Evolutionary conservation across 2,329 filamentous ascomycete species (phyloP).

Genomic region (Hymenoscyphus linearis): DNA sequence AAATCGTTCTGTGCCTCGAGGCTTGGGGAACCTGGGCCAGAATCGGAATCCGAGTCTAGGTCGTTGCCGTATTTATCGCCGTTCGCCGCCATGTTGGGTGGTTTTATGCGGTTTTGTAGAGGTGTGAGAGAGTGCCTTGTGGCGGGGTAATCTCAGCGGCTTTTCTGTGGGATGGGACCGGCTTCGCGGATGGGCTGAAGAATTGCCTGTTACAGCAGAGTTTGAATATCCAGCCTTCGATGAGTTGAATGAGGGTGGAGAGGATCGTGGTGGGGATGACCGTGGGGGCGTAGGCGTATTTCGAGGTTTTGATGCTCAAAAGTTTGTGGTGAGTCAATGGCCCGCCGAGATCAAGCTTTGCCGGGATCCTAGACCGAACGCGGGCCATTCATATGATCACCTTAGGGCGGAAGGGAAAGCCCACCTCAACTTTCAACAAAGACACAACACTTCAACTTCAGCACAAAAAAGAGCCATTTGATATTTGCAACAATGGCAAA

Average conservation of each 20-base stretch:
- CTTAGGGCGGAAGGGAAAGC: not conserved
- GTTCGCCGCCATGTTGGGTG: constrained; percentile 34
- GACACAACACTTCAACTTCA: not conserved
- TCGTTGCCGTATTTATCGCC: constrained; percentile 66
- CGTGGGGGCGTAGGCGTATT: not conserved
- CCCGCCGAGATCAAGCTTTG: not conserved
- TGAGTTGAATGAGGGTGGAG: not conserved
- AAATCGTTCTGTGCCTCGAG: constrained; percentile 44
- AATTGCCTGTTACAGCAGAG: not conserved
- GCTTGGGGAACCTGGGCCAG: constrained; percentile 52
- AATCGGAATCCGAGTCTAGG: constrained; percentile 62
- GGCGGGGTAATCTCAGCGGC: constrained; percentile 9
- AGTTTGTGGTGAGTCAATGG: constrained; percentile 1
- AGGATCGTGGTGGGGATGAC: not conserved
- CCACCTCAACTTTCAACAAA: not conserved
- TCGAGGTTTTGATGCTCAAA: constrained; percentile 1
- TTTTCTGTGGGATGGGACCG: not conserved
- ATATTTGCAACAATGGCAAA: constrained; percentile 23
- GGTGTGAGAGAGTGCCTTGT: constrained; percentile 4
- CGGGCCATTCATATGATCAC: not conserved
- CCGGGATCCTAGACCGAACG: not conserved
- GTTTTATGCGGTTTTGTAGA: constrained; percentile 14
- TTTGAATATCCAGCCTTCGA: not conserved
- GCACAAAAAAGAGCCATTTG: not conserved
- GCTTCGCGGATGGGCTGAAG: not conserved